Evolutionary conservation across 2,329 filamentous ascomycete species (phyloP).

Genomic region (Periconia sp.): DNA sequence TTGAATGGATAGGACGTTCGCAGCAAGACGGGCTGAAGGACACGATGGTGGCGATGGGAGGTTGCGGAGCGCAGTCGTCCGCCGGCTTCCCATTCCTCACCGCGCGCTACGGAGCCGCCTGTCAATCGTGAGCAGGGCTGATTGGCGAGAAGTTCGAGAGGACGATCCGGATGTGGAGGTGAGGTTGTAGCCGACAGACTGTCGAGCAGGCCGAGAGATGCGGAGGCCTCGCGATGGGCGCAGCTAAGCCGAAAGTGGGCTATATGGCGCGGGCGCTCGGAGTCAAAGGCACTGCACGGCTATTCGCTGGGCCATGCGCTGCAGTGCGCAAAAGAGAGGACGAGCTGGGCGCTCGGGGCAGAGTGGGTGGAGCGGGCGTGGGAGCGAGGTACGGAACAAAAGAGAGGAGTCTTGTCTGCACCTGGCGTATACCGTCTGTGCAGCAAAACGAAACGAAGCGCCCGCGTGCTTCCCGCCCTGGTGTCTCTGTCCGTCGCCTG

Average conservation of each 20-base stretch:
- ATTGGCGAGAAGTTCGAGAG: conserved; percentile 5
- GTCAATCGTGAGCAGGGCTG: conserved; percentile 7
- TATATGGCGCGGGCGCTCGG: neutral
- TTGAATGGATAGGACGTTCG: conserved; percentile 7
- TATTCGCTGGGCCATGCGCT: conserved; percentile 4
- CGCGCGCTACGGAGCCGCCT: conserved; percentile 5
- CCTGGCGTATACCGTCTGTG: no score
- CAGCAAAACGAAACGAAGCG: conserved; percentile 1
- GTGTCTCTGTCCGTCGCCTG: conserved; percentile 6
- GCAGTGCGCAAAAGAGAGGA: conserved; percentile 27
- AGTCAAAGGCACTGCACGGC: no score
- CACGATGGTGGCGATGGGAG: conserved; percentile 9
- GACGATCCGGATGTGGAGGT: conserved; percentile 10
- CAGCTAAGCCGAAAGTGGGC: conserved; percentile 23
- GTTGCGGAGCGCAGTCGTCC: conserved; percentile 15
- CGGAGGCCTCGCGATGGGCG: conserved; percentile 17
- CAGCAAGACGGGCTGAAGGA: conserved; percentile 15
- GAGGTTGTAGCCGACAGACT: conserved; percentile 8
- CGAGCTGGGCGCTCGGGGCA: conserved; percentile 25
- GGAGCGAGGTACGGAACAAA: no score
- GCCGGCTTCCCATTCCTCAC: conserved; percentile 36
- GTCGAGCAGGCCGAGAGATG: conserved; percentile 6
- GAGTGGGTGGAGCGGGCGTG: conserved; percentile 13
- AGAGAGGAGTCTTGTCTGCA: no score
- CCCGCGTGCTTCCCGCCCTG: conserved; percentile 3